Base-by-base conservation (phyloP, 2,329 filamentous ascomycete species). In the Diaporthe capsici region DNA sequence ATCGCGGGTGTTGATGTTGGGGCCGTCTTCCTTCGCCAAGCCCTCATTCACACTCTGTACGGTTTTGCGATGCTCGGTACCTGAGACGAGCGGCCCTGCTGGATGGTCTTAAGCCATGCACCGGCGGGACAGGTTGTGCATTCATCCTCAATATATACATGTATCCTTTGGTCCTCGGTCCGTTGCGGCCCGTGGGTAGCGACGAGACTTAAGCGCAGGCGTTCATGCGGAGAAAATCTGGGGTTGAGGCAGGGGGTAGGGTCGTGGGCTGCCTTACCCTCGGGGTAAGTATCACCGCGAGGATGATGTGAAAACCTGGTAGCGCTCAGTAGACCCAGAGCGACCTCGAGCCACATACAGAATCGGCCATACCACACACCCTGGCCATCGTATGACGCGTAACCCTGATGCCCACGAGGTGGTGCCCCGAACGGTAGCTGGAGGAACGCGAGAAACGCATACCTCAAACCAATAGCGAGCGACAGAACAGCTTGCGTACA, bases 211-310 rank as follows among this genome's bases (percentile, higher is more conserved):
- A 15, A 28, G 71, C 71, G 61, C 71, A 73, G 68, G 71, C 44
- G 47, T 28, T 63, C 47, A 57, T 76, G 74, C 57, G 74, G 74
- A 74, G 71, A 58, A 76, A 20, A 44, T 34, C 65, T 49, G 61
- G 71, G 74, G 71, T 57, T 58, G 42, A 37, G 61, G 28, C 37
- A 37, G 44, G 22, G 53, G 72, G 60, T 20, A 37, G n/a, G 61
- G 42, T 37, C 34, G 44, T 47, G 39, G 42, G 25, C 42, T 28
- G 28, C 53, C 74, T 51, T 25, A 61, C 37, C 55, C 39, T 74
- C 74, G 74, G 74, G 63, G 44, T 76, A 76, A 53, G 60, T 76
- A 57, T 25, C 44, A 39, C 74, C 74, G 74, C 49, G 71, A 67
- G 61, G 44, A 67, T 51, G 61, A 51, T 37, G 20, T 67, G 61